Base-by-base conservation (phyloP, 148 eudicot species). In the Gaultheria prostrata region DNA sequence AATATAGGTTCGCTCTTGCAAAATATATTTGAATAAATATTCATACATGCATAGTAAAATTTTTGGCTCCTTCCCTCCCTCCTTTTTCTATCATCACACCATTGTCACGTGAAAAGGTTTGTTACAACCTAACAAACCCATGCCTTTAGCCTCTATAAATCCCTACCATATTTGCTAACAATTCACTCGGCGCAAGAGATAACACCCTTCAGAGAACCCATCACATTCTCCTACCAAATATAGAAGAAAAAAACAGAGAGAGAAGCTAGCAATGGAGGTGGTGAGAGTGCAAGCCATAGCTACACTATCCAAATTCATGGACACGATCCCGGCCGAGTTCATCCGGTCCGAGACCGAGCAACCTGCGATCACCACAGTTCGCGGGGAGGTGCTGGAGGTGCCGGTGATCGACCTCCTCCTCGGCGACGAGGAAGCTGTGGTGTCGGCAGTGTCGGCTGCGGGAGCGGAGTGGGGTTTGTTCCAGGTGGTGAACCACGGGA, bases 271-370 rank as follows among this genome's bases (percentile, higher is more conserved):
- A 79, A 88, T 93, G 92, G 93, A 90, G 88, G 84, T 87, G 30
- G 88, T 81, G 78, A 91, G 95, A 86, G 98, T 94, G 32, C 95
- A 94, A 81, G 84, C 90, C 63, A 73, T 94, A 70, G 90, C 93
- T n/a, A 48, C 88, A 14, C 46, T 82, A 33, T 88, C 93, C 51
- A 82, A 73, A 8, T 24, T 79, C 78, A 43, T 63, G 32, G 86
- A 90, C 78, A 88, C 85, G 35, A 89, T 92, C 49, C 93, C 98
- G 33, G 46, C 84, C 3, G 90, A 88, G 54, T 94, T n/a, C 86
- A 89, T 94, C 20, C 80, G 94, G 51, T 85, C 95, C 0, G 90
- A 90, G 21, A 83, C 85, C 4, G 95, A 91, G 84, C 98, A 91
- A 20, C 95, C 98, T 0, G 89, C 83, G 2, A 84, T 71, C 28